Evolutionary conservation across 306 rosid genomes (phyloP).

Genomic region (Trichosanthes truncata): DNA sequence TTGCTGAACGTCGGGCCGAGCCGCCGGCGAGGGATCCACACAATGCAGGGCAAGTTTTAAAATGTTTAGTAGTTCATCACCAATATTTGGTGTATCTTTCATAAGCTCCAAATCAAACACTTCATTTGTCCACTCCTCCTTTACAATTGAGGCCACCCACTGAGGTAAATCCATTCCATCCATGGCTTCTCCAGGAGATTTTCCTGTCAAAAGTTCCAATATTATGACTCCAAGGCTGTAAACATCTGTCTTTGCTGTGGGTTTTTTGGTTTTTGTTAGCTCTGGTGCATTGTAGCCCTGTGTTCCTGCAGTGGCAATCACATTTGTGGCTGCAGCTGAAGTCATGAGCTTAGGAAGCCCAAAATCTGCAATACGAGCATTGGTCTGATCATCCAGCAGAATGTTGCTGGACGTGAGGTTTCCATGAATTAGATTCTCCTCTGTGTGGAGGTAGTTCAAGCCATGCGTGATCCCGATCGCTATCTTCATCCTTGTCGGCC

Average conservation of each 20-base stretch:
- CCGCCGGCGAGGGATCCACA: slow-evolving; percentile 94
- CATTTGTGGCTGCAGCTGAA: slow-evolving; percentile 69
- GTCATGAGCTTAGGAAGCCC: slow-evolving; percentile 81
- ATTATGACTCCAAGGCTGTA: slow-evolving; percentile 93
- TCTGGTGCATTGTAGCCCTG: slow-evolving; percentile 88
- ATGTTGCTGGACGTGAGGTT: slow-evolving; percentile 77
- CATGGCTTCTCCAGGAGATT: slow-evolving; percentile 78
- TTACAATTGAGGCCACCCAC: slow-evolving; percentile 96
- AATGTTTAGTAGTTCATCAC: slow-evolving; percentile 73
- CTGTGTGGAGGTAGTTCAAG: slow-evolving; percentile 56
- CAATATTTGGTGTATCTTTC: slow-evolving; percentile 65
- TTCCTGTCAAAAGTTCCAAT: slow-evolving; percentile 87
- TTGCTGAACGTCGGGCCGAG: slow-evolving; percentile 66
- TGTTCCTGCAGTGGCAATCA: slow-evolving; percentile 78
- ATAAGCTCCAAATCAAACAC: slow-evolving; percentile 81
- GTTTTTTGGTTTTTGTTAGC: slow-evolving; percentile 75
- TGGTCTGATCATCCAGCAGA: slow-evolving; percentile 48
- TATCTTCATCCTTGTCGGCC: slow-evolving; percentile 85
- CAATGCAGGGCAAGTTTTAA: slow-evolving; percentile 88
- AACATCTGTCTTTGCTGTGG: slow-evolving; percentile 69
- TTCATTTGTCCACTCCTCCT: slow-evolving; percentile 96
- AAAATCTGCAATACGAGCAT: slow-evolving; percentile 62
- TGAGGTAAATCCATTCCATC: slow-evolving; percentile 87
- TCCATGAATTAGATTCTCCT: slow-evolving; percentile 68
- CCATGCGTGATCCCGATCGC: slow-evolving; percentile 66